These are phyloP conservation scores for Crithidia mellificae DNA, from an alignment of 208 protist genomes.

Conservation along the genomic window DNA sequence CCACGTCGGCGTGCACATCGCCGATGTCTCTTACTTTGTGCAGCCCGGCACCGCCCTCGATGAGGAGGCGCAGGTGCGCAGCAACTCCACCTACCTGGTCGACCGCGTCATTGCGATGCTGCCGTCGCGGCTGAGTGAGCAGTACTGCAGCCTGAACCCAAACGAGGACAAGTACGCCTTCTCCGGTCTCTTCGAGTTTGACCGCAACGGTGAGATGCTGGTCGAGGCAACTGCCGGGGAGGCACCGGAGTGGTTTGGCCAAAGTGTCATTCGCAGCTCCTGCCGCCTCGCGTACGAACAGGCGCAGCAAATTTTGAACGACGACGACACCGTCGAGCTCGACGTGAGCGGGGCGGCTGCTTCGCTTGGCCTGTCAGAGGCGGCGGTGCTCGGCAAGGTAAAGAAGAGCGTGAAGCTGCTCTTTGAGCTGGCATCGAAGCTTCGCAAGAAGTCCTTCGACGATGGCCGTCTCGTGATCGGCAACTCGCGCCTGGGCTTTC, in stretches of 20 bases:
- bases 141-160: constrained; percentile 89
- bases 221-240: constrained; percentile 39
- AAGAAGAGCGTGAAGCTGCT: constrained; percentile 50
- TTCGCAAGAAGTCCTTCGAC: constrained; percentile 47
- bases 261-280: constrained; percentile 86
- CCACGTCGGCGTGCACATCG: constrained; percentile 95
- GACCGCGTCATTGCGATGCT: constrained; percentile 92
- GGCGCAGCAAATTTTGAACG: constrained; percentile 80
- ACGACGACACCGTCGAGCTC: constrained; percentile 36
- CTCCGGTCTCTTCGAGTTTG: constrained; percentile 82
- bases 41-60: constrained; percentile 69
- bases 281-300: constrained; percentile 87
- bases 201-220: constrained; percentile 63
- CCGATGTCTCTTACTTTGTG: constrained; percentile 93
- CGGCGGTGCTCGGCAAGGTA: constrained; percentile 35
- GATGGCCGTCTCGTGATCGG: constrained; percentile 62
- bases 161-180: constrained; percentile 89
- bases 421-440: constrained; percentile 62
- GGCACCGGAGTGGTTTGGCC: constrained; percentile 73
- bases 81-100: constrained; percentile 89
- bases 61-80: constrained; percentile 77
- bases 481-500: constrained; percentile 57
- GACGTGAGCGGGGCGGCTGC: constrained; percentile 34
- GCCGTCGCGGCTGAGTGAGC: constrained; percentile 82
- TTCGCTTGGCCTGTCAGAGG: constrained; percentile 18